Evolutionary conservation across 345 rosid species (phyloP), one percentile per base, ranked within the genome.

Genomic region (Sonneratia caseolaris): DNA sequence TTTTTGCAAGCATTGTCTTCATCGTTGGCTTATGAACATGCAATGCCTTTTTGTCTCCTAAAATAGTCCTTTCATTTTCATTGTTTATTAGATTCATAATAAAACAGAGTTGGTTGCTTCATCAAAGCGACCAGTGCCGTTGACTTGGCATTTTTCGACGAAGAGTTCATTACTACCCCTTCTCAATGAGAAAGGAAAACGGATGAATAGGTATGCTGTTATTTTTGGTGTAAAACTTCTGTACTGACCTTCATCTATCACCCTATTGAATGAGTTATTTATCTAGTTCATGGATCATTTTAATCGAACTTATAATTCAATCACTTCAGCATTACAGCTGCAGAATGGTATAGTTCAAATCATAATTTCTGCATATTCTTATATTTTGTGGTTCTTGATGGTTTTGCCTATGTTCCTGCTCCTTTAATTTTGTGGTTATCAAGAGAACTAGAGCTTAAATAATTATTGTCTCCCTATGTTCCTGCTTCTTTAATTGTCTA

Each of bases 81-180:
- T 71, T 82, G 45, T 75, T 75, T 71, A 66, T 27, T 74, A 94
- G 97, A 93, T 94, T 79, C 98, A 94, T 73, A 92, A 94, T 72
- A 88, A 86, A 82, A 88, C 97, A 32, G 96, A 91, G 85, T 73
- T 94, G 80, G 87, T 91, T 77, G 88, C 91, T 61, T 89, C 98
- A 53, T 81, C 91, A 69, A 86, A 83, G 83, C 97, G 96, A 13
- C 98, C 98, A 4, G 98, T 94, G 75, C 98, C 97, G 16, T 78
- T 94, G 88, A 90, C 95, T 72, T 94, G 98, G 98, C 91, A 83
- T 80, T 91, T 92, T 81, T 92, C 97, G 67, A 87, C 90, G 47
- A 95, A 84, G 77, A 77, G 79, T 75, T 83, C 87, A 77, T 79
- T 90, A 77, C 67, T 82, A 43, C 92, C 93, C 45, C 91, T 95